A percentile compares a stretch with the other conserved stretches of the same genome.
Evolutionary conservation across 306 rosid genomes (phyloP).

Genomic region (Corylus heterophylla): DNA sequence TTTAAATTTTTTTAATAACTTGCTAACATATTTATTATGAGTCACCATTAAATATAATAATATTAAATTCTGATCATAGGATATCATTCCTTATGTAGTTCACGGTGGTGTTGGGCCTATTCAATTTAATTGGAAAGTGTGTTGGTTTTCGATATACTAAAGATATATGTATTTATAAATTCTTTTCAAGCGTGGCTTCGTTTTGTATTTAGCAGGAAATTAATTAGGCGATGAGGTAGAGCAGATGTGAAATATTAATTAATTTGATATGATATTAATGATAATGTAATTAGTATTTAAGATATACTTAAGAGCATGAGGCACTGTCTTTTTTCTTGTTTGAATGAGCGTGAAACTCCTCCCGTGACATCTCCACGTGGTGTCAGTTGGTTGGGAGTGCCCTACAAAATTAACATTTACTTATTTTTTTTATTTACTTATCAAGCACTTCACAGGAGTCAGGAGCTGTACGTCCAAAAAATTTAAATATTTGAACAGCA

Average conservation of each 20-base stretch:
- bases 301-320: neutral
- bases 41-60: too few species aligned
- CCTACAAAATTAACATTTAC: conserved; percentile 31
- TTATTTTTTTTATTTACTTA: neutral
- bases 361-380: conserved; percentile 40
- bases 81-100: too few species aligned
- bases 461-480: conserved; percentile 25
- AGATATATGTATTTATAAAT: neutral
- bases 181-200: neutral
- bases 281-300: neutral
- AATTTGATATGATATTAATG: neutral
- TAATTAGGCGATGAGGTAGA: neutral
- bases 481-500: conserved; percentile 4
- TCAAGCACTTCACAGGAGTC: conserved; percentile 27
- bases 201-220: neutral
- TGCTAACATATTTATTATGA: too few species aligned
- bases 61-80: too few species aligned
- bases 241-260: neutral
- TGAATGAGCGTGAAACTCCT: conserved; percentile 33
- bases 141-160: neutral
- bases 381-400: conserved; percentile 39
- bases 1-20: too few species aligned
- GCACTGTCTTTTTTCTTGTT: neutral
- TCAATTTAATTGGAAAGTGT: neutral
- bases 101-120: neutral